A percentile compares a stretch with the other conserved stretches of the same genome.
Conservation (phyloP, 176 grass and related monocot genomes). For the Lolium multiflorum region DNA sequence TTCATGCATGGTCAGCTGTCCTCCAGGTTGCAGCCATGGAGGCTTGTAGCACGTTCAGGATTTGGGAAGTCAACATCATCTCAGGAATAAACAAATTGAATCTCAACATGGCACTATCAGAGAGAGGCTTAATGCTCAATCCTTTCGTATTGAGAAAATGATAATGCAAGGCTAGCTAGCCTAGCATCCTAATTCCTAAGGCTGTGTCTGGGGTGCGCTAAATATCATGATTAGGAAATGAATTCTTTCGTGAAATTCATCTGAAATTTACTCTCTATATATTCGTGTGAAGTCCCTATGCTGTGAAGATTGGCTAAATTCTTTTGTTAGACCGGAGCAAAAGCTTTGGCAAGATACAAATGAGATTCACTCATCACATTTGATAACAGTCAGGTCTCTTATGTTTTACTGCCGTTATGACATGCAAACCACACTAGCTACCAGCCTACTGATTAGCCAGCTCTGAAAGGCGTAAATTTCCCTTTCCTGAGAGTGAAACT, state of each 20-base stretch:
- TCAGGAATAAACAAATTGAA: background rate
- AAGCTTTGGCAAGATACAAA: background rate
- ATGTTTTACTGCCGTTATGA: slow-evolving; percentile 14
- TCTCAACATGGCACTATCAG: background rate
- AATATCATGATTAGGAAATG: background rate
- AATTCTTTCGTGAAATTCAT: background rate
- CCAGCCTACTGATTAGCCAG: slow-evolving; percentile 9
- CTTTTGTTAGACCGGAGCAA: background rate
- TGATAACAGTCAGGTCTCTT: background rate
- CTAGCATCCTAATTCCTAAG: background rate
- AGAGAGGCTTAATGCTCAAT: background rate
- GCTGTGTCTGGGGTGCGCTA: background rate
- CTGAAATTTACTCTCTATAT: background rate
- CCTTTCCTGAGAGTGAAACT: slow-evolving; percentile 29
- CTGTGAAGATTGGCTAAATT: background rate
- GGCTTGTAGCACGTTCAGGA: background rate
- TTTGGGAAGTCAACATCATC: background rate
- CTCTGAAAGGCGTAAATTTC: slow-evolving; percentile 27
- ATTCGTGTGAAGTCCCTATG: background rate
- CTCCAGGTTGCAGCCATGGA: background rate
- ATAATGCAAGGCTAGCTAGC: background rate
- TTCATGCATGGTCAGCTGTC: background rate
- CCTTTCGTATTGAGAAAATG: background rate
- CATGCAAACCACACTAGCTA: slow-evolving; percentile 23
- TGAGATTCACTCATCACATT: background rate